These are phyloP conservation scores for Artemisia argyi DNA, from an alignment of 129 eudicot genomes.

Conservation along the genomic window DNA sequence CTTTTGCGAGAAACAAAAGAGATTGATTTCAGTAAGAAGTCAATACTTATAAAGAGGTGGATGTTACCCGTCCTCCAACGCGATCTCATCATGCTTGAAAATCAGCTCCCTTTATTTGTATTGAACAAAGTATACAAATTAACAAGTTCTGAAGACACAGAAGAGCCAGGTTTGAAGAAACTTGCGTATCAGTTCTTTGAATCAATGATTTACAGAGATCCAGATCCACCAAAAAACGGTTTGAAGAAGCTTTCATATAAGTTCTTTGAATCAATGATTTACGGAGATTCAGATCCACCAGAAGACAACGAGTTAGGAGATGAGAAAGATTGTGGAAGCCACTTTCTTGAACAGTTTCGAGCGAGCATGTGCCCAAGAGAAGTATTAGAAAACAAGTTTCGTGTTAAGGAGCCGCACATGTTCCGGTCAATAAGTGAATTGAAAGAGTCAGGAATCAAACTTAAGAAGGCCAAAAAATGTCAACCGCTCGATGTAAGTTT, in stretches of 20 bases:
- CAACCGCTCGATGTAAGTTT: slow-evolving; percentile 35
- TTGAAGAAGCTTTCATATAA: slow-evolving; percentile 32
- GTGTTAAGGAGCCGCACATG: slow-evolving; percentile 34
- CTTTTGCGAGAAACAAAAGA: slow-evolving; percentile 18
- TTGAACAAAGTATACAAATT: slow-evolving; percentile 24
- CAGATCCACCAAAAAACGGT: background rate
- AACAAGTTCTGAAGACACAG: slow-evolving; percentile 2
- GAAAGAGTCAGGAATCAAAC: slow-evolving; percentile 31
- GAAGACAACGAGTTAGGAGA: background rate
- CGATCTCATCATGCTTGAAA: slow-evolving; percentile 44
- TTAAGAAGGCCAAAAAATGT: slow-evolving; percentile 15
- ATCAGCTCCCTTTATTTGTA: slow-evolving; percentile 33
- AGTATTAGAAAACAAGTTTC: background rate
- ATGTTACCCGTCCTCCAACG: slow-evolving; percentile 42
- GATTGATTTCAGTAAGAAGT: background rate
- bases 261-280: slow-evolving; percentile 28
- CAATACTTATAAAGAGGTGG: slow-evolving; percentile 22
- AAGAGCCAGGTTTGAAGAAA: slow-evolving; percentile 17
- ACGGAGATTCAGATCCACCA: slow-evolving; percentile 13
- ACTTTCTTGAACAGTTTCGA: slow-evolving; percentile 41
- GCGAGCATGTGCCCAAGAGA: slow-evolving; percentile 26
- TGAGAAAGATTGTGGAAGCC: background rate
- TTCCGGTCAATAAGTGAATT: slow-evolving; percentile 32
- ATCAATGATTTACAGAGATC: slow-evolving; percentile 28
- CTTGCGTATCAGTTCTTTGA: slow-evolving; percentile 31